Conservation (phyloP, 1,284 basidiomycete genomes). For the Xerocomus amazonicus region DNA sequence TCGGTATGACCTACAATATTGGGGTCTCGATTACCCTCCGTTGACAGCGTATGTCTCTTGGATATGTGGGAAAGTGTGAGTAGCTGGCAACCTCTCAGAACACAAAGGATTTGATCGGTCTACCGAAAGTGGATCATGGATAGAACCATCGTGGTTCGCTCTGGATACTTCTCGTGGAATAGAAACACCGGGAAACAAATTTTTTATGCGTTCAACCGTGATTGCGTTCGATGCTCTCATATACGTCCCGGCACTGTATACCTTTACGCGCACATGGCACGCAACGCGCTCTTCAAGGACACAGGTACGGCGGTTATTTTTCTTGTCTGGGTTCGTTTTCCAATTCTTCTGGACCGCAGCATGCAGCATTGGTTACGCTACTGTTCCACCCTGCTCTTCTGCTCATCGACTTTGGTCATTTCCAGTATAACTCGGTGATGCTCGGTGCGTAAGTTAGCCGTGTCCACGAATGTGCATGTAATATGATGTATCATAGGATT, state of each 20-base stretch:
- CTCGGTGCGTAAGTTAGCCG: constrained; percentile 50
- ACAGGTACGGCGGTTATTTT: constrained; percentile 47
- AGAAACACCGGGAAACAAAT: constrained; percentile 63
- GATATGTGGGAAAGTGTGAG: constrained; percentile 68
- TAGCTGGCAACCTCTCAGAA: constrained; percentile 9
- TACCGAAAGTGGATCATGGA: constrained; percentile 53
- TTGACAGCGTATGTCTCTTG: constrained; percentile 86
- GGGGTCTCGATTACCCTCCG: constrained; percentile 93
- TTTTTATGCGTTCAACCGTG: constrained; percentile 82
- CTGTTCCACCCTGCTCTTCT: constrained; percentile 82
- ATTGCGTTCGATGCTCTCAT: constrained; percentile 66
- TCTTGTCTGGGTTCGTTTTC: not conserved
- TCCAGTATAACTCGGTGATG: constrained; percentile 92
- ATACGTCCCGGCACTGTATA: constrained; percentile 71
- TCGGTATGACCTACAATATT: constrained; percentile 81
- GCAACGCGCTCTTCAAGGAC: constrained; percentile 63
- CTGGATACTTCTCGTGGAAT: constrained; percentile 74
- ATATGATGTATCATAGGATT: constrained; percentile 48
- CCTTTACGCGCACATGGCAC: constrained; percentile 63
- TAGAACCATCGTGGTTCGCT: constrained; percentile 75
- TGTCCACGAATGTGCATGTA: not conserved
- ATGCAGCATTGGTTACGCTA: constrained; percentile 68
- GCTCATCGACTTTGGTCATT: constrained; percentile 88
- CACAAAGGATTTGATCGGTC: constrained; percentile 4
- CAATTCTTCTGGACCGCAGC: constrained; percentile 39